Conservation (phyloP, 192 early-diverging fungal genomes). For the Coemansia sp. region DNA sequence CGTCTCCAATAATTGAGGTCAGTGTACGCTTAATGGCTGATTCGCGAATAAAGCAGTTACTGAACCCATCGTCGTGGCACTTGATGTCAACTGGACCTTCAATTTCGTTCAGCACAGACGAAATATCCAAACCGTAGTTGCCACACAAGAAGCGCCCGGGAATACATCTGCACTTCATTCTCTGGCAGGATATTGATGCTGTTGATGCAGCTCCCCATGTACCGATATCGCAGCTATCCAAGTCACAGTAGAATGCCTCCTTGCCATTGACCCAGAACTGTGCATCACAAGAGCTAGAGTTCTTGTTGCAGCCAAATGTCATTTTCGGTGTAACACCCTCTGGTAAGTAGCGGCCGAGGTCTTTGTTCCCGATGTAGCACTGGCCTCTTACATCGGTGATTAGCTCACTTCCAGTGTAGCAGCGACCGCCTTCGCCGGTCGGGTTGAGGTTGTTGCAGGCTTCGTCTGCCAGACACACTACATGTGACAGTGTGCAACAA, state of each 20-base stretch:
- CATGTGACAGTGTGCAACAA: not conserved
- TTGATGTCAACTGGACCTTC: constrained; percentile 77
- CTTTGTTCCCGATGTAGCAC: constrained; percentile 75
- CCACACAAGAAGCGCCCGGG: constrained; percentile 83
- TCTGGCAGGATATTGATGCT: constrained; percentile 67
- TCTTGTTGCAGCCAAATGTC: constrained; percentile 71
- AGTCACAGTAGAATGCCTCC: constrained; percentile 90
- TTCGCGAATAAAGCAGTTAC: constrained; percentile 79
- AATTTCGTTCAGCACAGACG: constrained; percentile 78
- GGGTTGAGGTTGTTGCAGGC: constrained; percentile 71
- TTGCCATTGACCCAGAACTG: constrained; percentile 87
- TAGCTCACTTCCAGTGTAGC: constrained; percentile 73
- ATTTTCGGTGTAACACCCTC: constrained; percentile 73
- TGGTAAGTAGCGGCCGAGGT: constrained; percentile 53
- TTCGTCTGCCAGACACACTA: constrained; percentile 66
- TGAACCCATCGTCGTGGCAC: constrained; percentile 73
- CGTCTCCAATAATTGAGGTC: constrained; percentile 76
- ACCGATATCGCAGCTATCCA: constrained; percentile 72
- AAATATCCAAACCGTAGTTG: constrained; percentile 79
- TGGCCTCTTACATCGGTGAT: constrained; percentile 70
- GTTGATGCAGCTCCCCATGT: constrained; percentile 49
- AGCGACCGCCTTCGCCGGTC: constrained; percentile 72
- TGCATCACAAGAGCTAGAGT: constrained; percentile 66
- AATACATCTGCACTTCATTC: constrained; percentile 81
- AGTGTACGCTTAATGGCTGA: constrained; percentile 38